These are phyloP conservation scores for Monosporascus cannonballus DNA, from an alignment of 2,329 filamentous ascomycete species.

Conservation along the genomic window DNA sequence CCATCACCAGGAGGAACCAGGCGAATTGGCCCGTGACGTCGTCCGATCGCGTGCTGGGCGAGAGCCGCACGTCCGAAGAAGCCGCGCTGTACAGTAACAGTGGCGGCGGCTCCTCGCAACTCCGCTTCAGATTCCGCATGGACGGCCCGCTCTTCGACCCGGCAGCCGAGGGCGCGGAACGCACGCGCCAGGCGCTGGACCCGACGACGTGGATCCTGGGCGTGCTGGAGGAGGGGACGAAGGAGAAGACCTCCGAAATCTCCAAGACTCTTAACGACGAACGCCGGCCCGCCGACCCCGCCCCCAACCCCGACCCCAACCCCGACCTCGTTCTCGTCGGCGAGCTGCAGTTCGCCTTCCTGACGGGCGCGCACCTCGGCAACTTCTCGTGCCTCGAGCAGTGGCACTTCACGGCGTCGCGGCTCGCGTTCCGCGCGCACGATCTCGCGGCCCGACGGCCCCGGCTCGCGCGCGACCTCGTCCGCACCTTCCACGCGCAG, in stretches of 20 bases:
- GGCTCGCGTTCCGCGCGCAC: conserved; percentile 45
- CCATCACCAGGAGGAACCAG: conserved; percentile 36
- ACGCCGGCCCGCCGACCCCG: conserved; percentile 50
- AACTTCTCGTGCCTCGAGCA: conserved; percentile 56
- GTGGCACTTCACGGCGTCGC: conserved; percentile 52
- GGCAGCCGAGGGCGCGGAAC: conserved; percentile 17
- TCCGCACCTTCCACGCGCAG: conserved; percentile 48
- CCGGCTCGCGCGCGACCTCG: conserved; percentile 37
- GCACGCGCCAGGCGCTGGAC: conserved; percentile 25
- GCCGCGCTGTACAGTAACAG: conserved; percentile 30
- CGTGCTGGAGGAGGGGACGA: conserved; percentile 25
- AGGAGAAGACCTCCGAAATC: conserved; percentile 20
- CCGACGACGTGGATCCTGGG: conserved; percentile 42
- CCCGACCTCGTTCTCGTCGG: conserved; percentile 43
- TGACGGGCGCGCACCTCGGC: conserved; percentile 51
- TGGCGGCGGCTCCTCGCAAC: conserved; percentile 5
- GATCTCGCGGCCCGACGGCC: conserved; percentile 37
- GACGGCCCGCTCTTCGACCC: conserved; percentile 21
- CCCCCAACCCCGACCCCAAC: conserved; percentile 31
- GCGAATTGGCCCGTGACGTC: conserved; percentile 49
- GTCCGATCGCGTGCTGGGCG: conserved; percentile 43
- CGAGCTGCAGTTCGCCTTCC: conserved; percentile 55
- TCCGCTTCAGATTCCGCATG: conserved; percentile 25
- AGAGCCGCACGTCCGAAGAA: conserved; percentile 33
- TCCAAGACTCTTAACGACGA: conserved; percentile 49